Base-by-base conservation (phyloP, 1,139 yeast species). In the Candida buenavistaensis region DNA sequence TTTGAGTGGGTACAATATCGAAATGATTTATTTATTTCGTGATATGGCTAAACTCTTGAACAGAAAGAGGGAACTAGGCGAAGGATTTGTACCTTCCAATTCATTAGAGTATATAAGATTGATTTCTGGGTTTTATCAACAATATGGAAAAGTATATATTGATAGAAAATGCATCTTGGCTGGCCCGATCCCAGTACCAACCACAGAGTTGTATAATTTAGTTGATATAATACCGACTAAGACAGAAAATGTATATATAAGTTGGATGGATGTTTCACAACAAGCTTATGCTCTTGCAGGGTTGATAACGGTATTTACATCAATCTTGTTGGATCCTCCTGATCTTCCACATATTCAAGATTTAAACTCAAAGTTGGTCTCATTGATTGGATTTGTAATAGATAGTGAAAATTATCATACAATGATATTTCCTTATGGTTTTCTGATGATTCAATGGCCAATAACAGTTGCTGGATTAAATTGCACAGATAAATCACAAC, bases 391-490 rank as follows among this genome's bases (percentile, higher is more conserved):
- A 17, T 52, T 51, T 27, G 49, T 62, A 26, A 44, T 28, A 39
- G 39, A 21, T 11, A 47, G 31, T 45, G 55, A 14, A 22, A 46
- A 56, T 46, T 12, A 40, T 32, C 14, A 51, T 34, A 40, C 51
- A 15, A 55, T 54, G 37, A 47, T 51, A 17, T 47, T 44, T 25
- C 39, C 39, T 2, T 39, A 37, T 36, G 47, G 59, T 6, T 45
- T 60, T 22, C 56, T 68, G 61, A 57, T 70, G 63, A 48, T 80
- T 13, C 83, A 78, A 46, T 72, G 81, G 67, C 79, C 83, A 13
- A 71, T 78, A 48, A 60, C 73, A 34, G 63, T 76, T 3, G 75
- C 81, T 1, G 88, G 85, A 0, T 46, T 71, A 41, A 70, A 72
- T 42, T 72, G 79, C 35, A 57, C 68, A 13, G 59, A 64, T 12